Evolutionary conservation across 2,329 filamentous ascomycete species (phyloP).

Genomic region (Colletotrichum magnum): DNA sequence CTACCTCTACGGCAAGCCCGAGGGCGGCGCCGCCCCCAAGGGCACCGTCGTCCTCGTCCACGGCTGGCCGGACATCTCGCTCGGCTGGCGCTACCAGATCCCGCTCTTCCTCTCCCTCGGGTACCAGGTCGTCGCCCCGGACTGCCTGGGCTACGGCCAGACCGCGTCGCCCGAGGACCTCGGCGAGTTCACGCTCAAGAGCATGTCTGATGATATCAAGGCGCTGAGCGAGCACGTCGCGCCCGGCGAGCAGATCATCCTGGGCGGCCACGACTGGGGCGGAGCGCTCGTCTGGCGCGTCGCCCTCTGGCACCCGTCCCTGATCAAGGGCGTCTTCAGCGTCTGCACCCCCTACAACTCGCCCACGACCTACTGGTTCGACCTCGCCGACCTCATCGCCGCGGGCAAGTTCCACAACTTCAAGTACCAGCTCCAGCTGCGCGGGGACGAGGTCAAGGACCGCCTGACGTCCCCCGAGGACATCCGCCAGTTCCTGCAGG

Average conservation of each 20-base stretch:
- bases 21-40: conserved; percentile 50
- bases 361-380: conserved; percentile 66
- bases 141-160: conserved; percentile 88
- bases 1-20: conserved; percentile 70
- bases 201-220: conserved; percentile 80
- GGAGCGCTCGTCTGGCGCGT: conserved; percentile 82
- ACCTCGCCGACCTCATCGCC: conserved; percentile 72
- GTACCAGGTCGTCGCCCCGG: conserved; percentile 85
- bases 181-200: conserved; percentile 72
- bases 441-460: conserved; percentile 75
- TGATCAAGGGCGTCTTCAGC: conserved; percentile 82
- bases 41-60: conserved; percentile 71
- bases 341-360: conserved; percentile 83
- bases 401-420: conserved; percentile 75
- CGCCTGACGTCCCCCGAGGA: conserved; percentile 69
- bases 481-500: conserved; percentile 79
- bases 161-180: conserved; percentile 77
- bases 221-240: conserved; percentile 74
- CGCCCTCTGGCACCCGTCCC: conserved; percentile 79
- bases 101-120: conserved; percentile 80
- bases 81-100: conserved; percentile 93
- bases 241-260: conserved; percentile 71
- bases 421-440: conserved; percentile 87
- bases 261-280: conserved; percentile 96
- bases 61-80: conserved; percentile 86